Conservation (phyloP, 352 stramenopile genomes). For the Pythium plurisporium region DNA sequence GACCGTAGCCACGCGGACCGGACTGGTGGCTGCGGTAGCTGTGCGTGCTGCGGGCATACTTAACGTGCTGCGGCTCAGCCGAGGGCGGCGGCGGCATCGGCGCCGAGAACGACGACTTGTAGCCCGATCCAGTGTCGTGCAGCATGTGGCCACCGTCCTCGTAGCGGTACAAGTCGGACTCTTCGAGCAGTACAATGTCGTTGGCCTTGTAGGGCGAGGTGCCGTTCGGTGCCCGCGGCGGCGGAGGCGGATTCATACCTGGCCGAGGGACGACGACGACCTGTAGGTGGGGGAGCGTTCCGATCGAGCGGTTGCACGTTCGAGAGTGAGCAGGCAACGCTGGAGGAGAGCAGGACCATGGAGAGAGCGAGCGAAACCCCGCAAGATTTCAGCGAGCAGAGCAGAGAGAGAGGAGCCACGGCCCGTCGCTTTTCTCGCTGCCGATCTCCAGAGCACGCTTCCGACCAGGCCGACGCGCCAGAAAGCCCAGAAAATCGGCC, state of each 20-base stretch:
- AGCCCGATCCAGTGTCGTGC: conserved; percentile 2
- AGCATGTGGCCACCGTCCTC: conserved; percentile 7
- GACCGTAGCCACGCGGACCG: background rate
- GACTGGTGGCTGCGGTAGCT: conserved; percentile 2
- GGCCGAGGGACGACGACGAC: too few species aligned
- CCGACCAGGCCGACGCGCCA: too few species aligned
- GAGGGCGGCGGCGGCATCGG: background rate
- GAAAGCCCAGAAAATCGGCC: too few species aligned
- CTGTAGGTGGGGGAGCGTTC: background rate
- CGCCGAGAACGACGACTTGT: conserved; percentile 11
- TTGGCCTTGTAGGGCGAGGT: conserved; percentile 3
- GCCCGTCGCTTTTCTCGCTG: too few species aligned
- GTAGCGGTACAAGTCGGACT: conserved; percentile 16
- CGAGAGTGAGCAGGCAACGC: too few species aligned
- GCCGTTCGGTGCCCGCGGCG: background rate
- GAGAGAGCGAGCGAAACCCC: too few species aligned
- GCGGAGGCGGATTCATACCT: background rate
- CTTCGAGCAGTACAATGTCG: conserved; percentile 21
- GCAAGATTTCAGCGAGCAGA: too few species aligned
- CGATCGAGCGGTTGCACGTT: too few species aligned
- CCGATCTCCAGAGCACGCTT: too few species aligned
- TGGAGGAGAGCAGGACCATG: too few species aligned
- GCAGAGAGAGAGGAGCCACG: too few species aligned
- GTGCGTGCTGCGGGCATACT: conserved; percentile 4
- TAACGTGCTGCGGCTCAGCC: background rate